Percentiles rank a stretch among this genome's conserved stretches.
phyloP scores from a whole-genome alignment of 495 filamentous ascomycete genomes.

The Trichoderma orchidacearum region DNA sequence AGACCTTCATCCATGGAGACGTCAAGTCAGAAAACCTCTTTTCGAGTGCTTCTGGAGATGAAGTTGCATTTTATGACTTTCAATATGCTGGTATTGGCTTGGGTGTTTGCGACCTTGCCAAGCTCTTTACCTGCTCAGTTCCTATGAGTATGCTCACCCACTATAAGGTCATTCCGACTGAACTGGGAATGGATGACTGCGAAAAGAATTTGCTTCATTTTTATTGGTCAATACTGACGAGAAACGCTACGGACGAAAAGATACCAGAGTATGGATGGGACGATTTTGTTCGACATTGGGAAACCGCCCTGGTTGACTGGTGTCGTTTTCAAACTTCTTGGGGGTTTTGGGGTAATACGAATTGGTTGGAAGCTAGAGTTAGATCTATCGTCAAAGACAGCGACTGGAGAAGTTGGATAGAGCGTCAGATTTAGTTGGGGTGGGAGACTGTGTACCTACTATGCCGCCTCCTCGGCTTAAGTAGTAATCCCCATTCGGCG shows the following conservation, averaged over 20 bases:
- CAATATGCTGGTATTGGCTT: constrained; percentile 31
- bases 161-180: constrained; percentile 6
- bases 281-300: constrained; percentile 25
- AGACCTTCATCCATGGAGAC: constrained; percentile 32
- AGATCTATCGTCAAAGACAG: constrained; percentile 13
- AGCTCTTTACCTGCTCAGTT: constrained; percentile 25
- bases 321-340: constrained; percentile 32
- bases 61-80: constrained; percentile 33
- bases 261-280: constrained; percentile 19
- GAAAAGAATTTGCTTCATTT: constrained; percentile 20
- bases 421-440: no score
- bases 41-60: constrained; percentile 11
- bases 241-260: not conserved
- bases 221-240: constrained; percentile 12
- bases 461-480: no score
- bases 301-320: constrained; percentile 34
- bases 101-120: constrained; percentile 32
- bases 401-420: constrained; percentile 12
- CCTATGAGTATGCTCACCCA: constrained; percentile 11
- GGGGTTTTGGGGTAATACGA: constrained; percentile 34
- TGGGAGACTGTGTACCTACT: no score
- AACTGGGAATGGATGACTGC: constrained; percentile 12
- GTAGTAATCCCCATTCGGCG: no score
- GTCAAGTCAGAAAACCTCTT: constrained; percentile 31
- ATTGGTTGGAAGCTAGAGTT: constrained; percentile 25